Evolutionary conservation across 345 rosid species (phyloP).

Genomic region (Rhodamnia argentea): DNA sequence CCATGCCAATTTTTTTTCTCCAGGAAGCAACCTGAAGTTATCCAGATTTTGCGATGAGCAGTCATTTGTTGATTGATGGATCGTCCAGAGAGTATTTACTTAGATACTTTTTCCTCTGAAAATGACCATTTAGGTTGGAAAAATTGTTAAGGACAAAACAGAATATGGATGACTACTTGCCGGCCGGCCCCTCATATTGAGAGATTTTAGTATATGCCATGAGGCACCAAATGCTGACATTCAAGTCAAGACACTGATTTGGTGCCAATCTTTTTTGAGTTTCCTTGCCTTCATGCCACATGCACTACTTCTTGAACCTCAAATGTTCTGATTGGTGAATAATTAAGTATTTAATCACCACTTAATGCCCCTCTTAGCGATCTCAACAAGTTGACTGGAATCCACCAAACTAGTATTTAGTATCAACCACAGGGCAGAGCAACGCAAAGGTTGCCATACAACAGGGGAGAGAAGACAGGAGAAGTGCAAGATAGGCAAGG

Average conservation of each 20-base stretch:
- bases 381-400: neutral
- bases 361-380: neutral
- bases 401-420: neutral
- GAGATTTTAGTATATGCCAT: neutral
- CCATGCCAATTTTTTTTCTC: neutral
- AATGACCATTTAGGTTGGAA: neutral
- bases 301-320: neutral
- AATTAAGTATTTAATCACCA: neutral
- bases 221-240: neutral
- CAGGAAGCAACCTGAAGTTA: neutral
- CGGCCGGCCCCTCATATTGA: neutral
- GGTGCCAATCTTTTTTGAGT: neutral
- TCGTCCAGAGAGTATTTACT: neutral
- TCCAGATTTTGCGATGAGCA: neutral
- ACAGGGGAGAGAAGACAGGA: neutral
- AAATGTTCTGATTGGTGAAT: neutral
- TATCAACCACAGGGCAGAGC: neutral
- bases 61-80: neutral
- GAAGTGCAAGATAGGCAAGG: neutral
- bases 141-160: neutral
- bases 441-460: neutral
- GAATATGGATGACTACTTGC: neutral
- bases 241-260: neutral
- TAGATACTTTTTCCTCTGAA: neutral
- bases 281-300: neutral